Base-by-base conservation (phyloP, 1,284 basidiomycete species). In the Schizophyllum amplum region DNA sequence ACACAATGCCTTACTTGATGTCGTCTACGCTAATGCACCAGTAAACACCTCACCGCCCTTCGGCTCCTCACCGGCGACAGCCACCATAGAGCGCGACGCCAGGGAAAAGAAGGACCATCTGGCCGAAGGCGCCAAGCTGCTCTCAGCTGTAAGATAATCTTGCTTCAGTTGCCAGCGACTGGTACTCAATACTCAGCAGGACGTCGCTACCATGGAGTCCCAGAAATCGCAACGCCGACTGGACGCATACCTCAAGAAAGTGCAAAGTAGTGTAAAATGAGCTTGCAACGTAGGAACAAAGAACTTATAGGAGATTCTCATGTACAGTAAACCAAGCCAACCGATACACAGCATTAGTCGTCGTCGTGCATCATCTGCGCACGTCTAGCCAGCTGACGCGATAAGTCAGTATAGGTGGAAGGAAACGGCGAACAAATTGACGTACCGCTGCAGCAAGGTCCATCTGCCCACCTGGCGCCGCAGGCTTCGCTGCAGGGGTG, bases 381-480 rank as follows among this genome's bases (percentile, higher is more conserved):
- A 21, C 87, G 80, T 66, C 75, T 87, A 11, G 87, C 86, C 60
- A 90, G 69, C 87, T 90, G 53, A 55, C 52, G 26, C 11, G n/a
- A 42, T 50, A 52, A 25, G 46, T 63, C 47, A 68, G 54, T 24
- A 52, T 57, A 25, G 48, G 21, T 54, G 54, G 4, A 4, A n/a
- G 20, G 51, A 48, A n/a, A 53, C 9, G 56, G 46, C 59, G 46
- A 58, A 48, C 9, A 25, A 59, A 27, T 53, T 47, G 5, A 78
- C 85, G 74, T 64, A 90, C 87, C 54, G 78, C 83, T 62, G 91
- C 90, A 60, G 91, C 90, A 62, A 94, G 73, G 72, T 93, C 92
- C 72, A 92, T 66, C 68, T 93, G 90, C 23, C 90, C 75, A 6
- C 75, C 71, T 1, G 75, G 74, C 52, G 67, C 65, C 22, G 65